Evolutionary conservation across 2,329 filamentous ascomycete species (phyloP).

Genomic region (Colletotrichum godetiae): DNA sequence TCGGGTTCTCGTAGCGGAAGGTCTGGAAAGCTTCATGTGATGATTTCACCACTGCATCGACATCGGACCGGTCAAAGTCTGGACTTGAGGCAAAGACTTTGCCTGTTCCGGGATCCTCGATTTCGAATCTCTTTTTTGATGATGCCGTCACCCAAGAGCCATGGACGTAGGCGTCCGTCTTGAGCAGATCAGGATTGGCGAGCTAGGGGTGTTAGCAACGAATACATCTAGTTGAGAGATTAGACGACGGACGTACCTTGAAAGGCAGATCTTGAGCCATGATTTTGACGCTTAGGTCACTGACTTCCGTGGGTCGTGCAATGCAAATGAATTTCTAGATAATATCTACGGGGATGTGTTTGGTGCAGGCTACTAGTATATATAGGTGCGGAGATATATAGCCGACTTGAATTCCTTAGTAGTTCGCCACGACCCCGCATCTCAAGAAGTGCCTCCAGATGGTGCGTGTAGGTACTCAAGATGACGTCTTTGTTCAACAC

Average conservation of each 20-base stretch:
- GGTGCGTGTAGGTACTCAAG: background rate
- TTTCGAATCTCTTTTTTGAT: conserved; percentile 61
- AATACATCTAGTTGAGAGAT: rapidly evolving
- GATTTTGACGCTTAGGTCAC: rapidly evolving
- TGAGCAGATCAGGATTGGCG: conserved; percentile 57
- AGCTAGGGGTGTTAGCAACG: conserved; percentile 44
- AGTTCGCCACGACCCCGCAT: conserved; percentile 1
- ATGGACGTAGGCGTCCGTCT: conserved; percentile 61
- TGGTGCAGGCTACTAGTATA: background rate
- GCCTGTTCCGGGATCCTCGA: conserved; percentile 64
- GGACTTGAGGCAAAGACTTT: conserved; percentile 61
- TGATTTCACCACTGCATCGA: conserved; percentile 50
- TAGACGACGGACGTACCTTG: background rate
- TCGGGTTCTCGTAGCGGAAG: conserved; percentile 52
- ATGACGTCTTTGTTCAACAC: background rate
- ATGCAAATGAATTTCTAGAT: too few relatives aligned
- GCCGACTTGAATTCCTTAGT: background rate
- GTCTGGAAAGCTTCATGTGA: conserved; percentile 49
- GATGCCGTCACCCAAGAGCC: conserved; percentile 58
- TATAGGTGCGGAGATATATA: background rate
- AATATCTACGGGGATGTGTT: background rate
- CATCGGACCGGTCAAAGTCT: conserved; percentile 53
- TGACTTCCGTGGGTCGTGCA: background rate
- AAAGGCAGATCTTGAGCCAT: conserved; percentile 13
- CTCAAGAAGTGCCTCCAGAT: background rate